Evolutionary conservation across 768 basidiomycete genomes (phyloP), one percentile per base, ranked within the genome.

Genomic region (Tulasnella sp.): DNA sequence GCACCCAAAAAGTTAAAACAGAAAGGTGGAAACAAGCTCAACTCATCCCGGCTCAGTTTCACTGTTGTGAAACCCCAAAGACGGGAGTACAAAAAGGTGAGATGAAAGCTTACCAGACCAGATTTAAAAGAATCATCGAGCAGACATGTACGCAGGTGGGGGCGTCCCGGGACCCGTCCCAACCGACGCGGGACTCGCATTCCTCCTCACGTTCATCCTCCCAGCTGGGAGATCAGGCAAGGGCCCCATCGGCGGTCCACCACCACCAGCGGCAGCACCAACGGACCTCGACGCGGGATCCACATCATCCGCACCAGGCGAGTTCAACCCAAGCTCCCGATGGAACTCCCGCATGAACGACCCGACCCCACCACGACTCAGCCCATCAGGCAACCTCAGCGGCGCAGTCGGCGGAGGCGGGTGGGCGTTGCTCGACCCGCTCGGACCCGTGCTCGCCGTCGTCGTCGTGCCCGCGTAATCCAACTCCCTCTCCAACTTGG

Each of bases 71-170:
- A 47, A 47, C 19, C 44, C 7, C 44, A 19, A 47, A 34, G 63
- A 64, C 63, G 37, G 29, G 37, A 29, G 6, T 8, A 22, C 5
- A 2, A 9, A 22, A 34, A 62, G n/a, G n/a, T 7, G 59, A 62
- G 8, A 12, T n/a, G n/a, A 44, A n/a, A 35, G 19, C 63, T 17
- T 35, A 64, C 63, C 63, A 34, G 22, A 64, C 14, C 16, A 3
- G 2, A 8, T 64, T 35, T 39, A n/a, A 7, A 64, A 34, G 19
- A 64, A 35, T 64, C 63, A 64, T 64, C 63, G 63, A 64, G 34
- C 63, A 32, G 63, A 64, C 63, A 64, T 64, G 29, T 64, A 64
- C 63, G 63, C 63, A 64, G 63, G 63, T n/a, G 63, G 63, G 3
- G 63, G 63, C 2, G 63, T 64, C 7, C 63, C 37, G 6, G 63